Conservation (phyloP, 371 early-diverging fungal genomes). For the Chytridium lagenaria region DNA sequence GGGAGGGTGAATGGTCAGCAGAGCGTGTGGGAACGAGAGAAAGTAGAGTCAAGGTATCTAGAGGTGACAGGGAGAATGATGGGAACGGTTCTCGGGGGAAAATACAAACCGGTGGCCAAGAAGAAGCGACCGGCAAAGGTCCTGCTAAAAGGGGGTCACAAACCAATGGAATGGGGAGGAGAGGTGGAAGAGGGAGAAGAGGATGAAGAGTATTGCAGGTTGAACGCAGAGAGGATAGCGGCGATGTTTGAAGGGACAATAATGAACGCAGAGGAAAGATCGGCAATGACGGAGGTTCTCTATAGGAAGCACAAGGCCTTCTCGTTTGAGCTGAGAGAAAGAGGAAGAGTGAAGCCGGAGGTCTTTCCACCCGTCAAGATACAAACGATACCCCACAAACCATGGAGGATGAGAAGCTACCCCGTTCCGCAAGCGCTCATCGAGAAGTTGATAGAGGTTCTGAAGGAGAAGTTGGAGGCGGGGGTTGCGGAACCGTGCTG, state of each 20-base stretch:
- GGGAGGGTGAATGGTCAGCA: too few relatives aligned
- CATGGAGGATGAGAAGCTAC: too few relatives aligned
- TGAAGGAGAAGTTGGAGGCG: too few relatives aligned
- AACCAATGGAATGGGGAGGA: slow-evolving; percentile 21
- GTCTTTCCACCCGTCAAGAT: too few relatives aligned
- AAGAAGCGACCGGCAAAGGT: slow-evolving; percentile 25
- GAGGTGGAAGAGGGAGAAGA: background rate
- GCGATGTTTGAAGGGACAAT: background rate
- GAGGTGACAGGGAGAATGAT: background rate
- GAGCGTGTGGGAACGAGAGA: too few relatives aligned
- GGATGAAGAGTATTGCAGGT: background rate
- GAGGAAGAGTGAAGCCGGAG: too few relatives aligned
- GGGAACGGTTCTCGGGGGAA: slow-evolving; percentile 3
- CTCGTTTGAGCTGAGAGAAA: too few relatives aligned
- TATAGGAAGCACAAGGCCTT: background rate
- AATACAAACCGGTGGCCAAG: slow-evolving; percentile 31
- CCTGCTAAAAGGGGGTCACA: slow-evolving; percentile 8
- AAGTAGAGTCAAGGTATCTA: background rate
- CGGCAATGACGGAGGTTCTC: background rate
- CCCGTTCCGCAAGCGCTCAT: too few relatives aligned
- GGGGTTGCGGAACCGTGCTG: too few relatives aligned
- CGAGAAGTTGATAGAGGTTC: too few relatives aligned
- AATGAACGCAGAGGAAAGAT: background rate
- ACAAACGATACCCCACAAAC: too few relatives aligned
- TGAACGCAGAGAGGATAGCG: background rate